These are phyloP conservation scores for Debaryomyces psychrophilus DNA, from an alignment of 1,139 yeast species.

Conservation along the genomic window DNA sequence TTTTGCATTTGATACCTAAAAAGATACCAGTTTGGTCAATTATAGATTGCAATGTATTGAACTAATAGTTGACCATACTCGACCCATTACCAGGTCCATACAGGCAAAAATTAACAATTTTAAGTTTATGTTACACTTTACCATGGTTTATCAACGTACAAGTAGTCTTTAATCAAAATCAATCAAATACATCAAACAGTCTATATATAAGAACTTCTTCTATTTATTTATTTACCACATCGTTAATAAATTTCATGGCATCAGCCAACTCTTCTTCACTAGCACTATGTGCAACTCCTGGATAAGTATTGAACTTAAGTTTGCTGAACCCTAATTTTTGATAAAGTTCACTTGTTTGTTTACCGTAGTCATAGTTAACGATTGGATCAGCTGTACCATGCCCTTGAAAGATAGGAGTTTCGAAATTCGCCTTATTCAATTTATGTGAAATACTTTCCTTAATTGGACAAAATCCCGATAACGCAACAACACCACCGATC, in stretches of 20 bases:
- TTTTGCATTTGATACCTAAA: too few species aligned
- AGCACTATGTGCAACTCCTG: conserved; percentile 69
- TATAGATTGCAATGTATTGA: too few species aligned
- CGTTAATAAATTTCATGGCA: conserved; percentile 52
- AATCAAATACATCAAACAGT: not conserved
- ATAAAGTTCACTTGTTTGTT: conserved; percentile 50
- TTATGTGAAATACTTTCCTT: conserved; percentile 39
- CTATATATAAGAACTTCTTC: not conserved
- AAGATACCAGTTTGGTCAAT: too few species aligned
- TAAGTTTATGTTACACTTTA: too few species aligned
- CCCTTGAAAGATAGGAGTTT: conserved; percentile 84
- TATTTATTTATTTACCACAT: not conserved
- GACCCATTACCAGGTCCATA: too few species aligned
- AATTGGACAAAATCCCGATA: conserved; percentile 79
- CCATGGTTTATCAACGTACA: too few species aligned
- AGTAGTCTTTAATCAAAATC: not conserved
- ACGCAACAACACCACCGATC: conserved; percentile 75
- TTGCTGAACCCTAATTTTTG: conserved; percentile 54
- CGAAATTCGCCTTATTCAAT: conserved; percentile 43
- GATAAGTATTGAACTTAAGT: conserved; percentile 59
- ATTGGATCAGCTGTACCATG: conserved; percentile 84
- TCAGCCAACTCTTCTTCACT: conserved; percentile 68
- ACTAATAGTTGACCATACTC: too few species aligned
- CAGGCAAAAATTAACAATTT: too few species aligned
- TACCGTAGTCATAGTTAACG: conserved; percentile 54